Evolutionary conservation across 306 rosid genomes (phyloP).

Genomic region (Cercis canadensis): DNA sequence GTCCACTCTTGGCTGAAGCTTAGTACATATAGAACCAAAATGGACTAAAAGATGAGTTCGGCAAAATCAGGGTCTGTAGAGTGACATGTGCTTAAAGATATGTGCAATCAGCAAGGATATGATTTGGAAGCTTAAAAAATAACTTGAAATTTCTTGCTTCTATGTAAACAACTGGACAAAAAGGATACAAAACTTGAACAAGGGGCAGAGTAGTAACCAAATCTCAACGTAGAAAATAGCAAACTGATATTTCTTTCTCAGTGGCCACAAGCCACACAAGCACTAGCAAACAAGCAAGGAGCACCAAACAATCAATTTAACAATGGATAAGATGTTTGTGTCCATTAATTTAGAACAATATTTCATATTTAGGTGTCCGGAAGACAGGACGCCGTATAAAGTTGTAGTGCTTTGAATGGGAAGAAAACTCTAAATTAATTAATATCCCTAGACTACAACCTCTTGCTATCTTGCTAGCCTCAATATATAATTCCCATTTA

Average conservation of each 20-base stretch:
- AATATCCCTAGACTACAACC: slow-evolving; percentile 4
- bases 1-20: slow-evolving; percentile 22
- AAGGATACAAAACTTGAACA: neutral
- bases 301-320: slow-evolving; percentile 33
- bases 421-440: neutral
- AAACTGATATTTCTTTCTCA: slow-evolving; percentile 36
- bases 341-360: slow-evolving; percentile 34
- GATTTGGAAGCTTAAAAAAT: slow-evolving; percentile 33
- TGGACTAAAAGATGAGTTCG: slow-evolving; percentile 30
- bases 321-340: slow-evolving; percentile 47
- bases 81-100: slow-evolving; percentile 42
- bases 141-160: neutral
- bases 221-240: slow-evolving; percentile 6
- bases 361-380: slow-evolving; percentile 6
- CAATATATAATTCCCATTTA: slow-evolving; percentile 2
- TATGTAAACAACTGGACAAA: neutral
- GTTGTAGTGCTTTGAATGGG: slow-evolving; percentile 21
- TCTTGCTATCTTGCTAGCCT: slow-evolving; percentile 12
- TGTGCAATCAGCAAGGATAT: slow-evolving; percentile 41
- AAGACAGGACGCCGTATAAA: slow-evolving; percentile 46
- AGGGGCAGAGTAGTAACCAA: slow-evolving; percentile 22
- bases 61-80: slow-evolving; percentile 32
- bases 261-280: slow-evolving; percentile 28
- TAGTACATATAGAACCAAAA: slow-evolving; percentile 20
- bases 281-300: slow-evolving; percentile 47